phyloP scores from a whole-genome alignment of 306 rosid species.

The Astragalus glycyphyllos region DNA sequence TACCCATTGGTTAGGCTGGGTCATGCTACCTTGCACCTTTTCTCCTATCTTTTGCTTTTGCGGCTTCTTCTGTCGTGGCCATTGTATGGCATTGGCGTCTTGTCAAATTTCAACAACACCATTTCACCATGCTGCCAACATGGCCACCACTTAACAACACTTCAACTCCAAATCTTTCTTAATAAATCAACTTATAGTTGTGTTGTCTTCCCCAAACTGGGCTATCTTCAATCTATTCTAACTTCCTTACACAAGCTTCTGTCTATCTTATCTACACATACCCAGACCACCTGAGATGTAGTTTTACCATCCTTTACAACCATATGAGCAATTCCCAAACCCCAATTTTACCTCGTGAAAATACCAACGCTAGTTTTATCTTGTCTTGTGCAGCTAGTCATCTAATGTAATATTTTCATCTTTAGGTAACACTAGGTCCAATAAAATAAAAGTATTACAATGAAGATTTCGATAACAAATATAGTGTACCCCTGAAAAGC shows the following conservation, averaged over 20 bases:
- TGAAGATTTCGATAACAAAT: background rate
- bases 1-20: background rate
- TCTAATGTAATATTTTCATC: background rate
- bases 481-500: background rate
- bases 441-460: conserved; percentile 12
- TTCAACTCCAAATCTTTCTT: conserved; percentile 9
- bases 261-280: background rate
- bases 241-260: background rate
- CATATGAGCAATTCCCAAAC: background rate
- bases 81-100: background rate
- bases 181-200: background rate
- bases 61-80: background rate
- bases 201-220: background rate
- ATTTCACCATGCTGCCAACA: background rate
- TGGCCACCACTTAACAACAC: conserved; percentile 12
- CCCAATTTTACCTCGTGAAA: background rate
- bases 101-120: conserved; percentile 1
- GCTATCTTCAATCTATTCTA: background rate
- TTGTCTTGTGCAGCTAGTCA: background rate
- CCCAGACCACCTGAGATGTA: background rate
- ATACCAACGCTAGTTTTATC: background rate
- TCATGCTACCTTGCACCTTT: conserved; percentile 1
- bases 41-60: background rate
- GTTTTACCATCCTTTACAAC: background rate
- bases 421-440: background rate